Base-by-base conservation (phyloP, 1,284 basidiomycete genomes). In the Sporisorium scitamineum region DNA sequence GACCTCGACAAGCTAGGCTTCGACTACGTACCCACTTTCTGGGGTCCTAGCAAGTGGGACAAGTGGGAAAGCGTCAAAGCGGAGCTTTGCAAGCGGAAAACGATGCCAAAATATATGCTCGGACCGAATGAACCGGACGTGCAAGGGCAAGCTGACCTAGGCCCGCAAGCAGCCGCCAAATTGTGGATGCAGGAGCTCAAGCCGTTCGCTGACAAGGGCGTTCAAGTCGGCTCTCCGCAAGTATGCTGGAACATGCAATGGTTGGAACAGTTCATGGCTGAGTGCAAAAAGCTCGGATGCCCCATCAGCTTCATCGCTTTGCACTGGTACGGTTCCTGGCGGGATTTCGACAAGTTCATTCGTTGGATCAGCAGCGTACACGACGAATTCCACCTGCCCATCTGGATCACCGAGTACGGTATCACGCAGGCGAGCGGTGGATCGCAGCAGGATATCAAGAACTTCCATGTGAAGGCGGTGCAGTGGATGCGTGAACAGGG, bases 401-500 rank as follows among this genome's bases (percentile, higher is more conserved):
- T 85, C 50, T 85, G 84, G 84, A 22, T 85, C 20, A 82, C 82
- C n/a, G 84, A 85, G 75, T 82, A 76, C 63, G 84, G 83, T 56
- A 50, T 80, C 47, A 84, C 82, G 6, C 37, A 59, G 20, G 65
- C 64, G 2, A 73, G 69, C 18, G 60, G 70, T 41, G 74, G 78
- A 0, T 53, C 52, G 3, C 66, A 78, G 50, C 24, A 45, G 18
- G 51, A 84, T 11, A 74, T 84, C 44, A 73, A 63, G 44, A 11
- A 65, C 31, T 84, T 83, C 73, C 67, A 78, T 52, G 29, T 58
- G 8, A 41, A 69, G 7, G 78, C 79, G 18, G 70, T 79, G 7
- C 11, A 65, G n/a, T 84, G 76, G 71, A 71, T 84, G 66, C 45
- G 58, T 16, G 18, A 41, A 16, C 57, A 61, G 39, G 61, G 64